Evolutionary conservation across 352 stramenopile genomes (phyloP).

Genomic region (Blastocystis sp.): DNA sequence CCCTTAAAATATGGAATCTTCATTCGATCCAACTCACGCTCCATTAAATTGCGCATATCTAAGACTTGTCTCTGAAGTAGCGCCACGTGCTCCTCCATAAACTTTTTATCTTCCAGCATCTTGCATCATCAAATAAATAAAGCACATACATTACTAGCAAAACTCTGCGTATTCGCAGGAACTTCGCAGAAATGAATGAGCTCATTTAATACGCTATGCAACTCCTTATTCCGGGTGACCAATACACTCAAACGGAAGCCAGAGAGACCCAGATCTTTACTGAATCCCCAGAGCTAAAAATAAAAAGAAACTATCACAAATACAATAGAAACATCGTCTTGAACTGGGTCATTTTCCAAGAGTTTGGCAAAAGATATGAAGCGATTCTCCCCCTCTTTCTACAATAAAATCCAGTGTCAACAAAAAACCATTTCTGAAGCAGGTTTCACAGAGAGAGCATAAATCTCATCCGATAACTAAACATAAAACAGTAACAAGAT

Average conservation of each 20-base stretch:
- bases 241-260: constrained; percentile 48
- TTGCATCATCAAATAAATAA: neutral
- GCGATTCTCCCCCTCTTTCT: constrained; percentile 12
- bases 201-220: constrained; percentile 40
- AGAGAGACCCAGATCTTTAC: constrained; percentile 48
- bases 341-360: constrained; percentile 53
- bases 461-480: constrained; percentile 55
- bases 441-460: constrained; percentile 48
- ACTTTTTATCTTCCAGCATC: constrained; percentile 22
- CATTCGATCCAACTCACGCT: neutral
- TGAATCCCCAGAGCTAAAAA: constrained; percentile 40
- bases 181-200: constrained; percentile 49
- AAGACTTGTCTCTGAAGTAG: constrained; percentile 11
- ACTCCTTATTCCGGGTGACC: constrained; percentile 9
- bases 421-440: neutral
- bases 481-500: neutral
- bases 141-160: neutral
- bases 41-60: constrained; percentile 31
- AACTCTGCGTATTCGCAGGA: constrained; percentile 27
- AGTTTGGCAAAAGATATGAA: constrained; percentile 42
- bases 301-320: neutral
- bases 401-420: neutral
- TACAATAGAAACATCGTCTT: constrained; percentile 55
- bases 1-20: constrained; percentile 3
- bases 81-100: constrained; percentile 27